Evolutionary conservation across 2,329 filamentous ascomycete genomes (phyloP), one percentile per base, ranked within the genome.

Genomic region (Alternaria sp.): DNA sequence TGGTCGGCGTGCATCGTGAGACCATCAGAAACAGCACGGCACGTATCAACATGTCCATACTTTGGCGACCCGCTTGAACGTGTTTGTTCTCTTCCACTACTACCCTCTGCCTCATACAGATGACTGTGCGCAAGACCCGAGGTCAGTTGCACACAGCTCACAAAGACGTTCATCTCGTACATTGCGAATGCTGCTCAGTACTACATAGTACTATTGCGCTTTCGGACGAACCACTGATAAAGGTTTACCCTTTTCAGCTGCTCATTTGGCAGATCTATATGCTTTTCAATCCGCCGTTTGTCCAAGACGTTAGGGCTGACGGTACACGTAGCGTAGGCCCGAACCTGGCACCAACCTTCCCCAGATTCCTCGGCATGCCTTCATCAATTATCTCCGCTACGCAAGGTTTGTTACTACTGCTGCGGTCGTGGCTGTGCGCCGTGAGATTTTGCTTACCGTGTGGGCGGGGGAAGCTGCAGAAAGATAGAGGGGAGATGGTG

Each of bases 301-400:
- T 25, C 30, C 46, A 49, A 49, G 30, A 16, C 34, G 14, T 28
- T 49, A 49, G 46, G 30, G 46, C 46, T 49, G 46, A 36, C 46
- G 46, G 46, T 12, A 14, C 22, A 36, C 46, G 30, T 49, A 36
- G 18, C 12, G 12, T 18, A 48, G 28, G 7, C 8, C 45, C 45
- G 28, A 34, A 51, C 20, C 20, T 10, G 22, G 32, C 48, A 40
- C 32, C 12, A 36, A 14, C 12, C 20, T 54, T 49, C 22, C 34
- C 22, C 34, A 36, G 28, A 32, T 32, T 25, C 11, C 44, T 32
- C n/a, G 27, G 44, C 44, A 27, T 50, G 12, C 27, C 52, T n/a
- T 32, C 32, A 30, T 16, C 9, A 32, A 25, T 20, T 43, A 27
- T 22, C 25, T 25, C 40, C 38, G 12, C 32, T 40, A 16, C 14